Evolutionary conservation across 805 yeast genomes (phyloP), one percentile per base, ranked within the genome.

Genomic region (Nakazawaea ernobii): DNA sequence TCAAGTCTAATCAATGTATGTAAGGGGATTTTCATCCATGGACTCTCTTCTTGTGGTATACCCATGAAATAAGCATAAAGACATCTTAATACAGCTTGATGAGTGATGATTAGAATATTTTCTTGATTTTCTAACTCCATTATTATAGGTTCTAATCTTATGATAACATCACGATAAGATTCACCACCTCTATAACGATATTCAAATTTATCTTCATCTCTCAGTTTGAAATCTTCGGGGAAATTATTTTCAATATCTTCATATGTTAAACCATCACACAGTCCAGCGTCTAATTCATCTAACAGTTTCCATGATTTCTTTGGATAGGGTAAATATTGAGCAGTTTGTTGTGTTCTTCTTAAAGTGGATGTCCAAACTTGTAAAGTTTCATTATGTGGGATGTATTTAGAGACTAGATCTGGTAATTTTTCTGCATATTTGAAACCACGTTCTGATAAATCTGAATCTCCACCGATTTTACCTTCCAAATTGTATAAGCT

Each of bases 121-220:
- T 94, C 98, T 67, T 92, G 98, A 51, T 97, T 82, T 68, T 94
- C 99, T 54, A 94, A 75, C 66, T 94, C 99, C 99, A 94, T 94
- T 52, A 94, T 94, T 55, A 94, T 90, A 5, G 99, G 99, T 63
- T 94, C 99, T 48, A 94, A 73, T 49, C 99, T 74, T 38, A 91
- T 85, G 39, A 92, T 97, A 36, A 94, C 96, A 59, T 94, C 99
- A 49, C 96, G 78, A 65, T 94, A 94, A 4, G 95, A 86, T 67
- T 94, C 99, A 39, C 99, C 99, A 9, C 98, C 98, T 38, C 97
- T 79, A 65, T 94, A 94, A 46, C 99, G 77, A 67, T 94, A 94
- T 62, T 89, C 97, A 62, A 86, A 94, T 69, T 94, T 94, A 69
- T 94, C 86, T 55, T 87, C 96, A 63, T 94, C 99, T 50, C 99